phyloP scores from a whole-genome alignment of 148 eudicot genomes.

The Dianthus caryophyllus region DNA sequence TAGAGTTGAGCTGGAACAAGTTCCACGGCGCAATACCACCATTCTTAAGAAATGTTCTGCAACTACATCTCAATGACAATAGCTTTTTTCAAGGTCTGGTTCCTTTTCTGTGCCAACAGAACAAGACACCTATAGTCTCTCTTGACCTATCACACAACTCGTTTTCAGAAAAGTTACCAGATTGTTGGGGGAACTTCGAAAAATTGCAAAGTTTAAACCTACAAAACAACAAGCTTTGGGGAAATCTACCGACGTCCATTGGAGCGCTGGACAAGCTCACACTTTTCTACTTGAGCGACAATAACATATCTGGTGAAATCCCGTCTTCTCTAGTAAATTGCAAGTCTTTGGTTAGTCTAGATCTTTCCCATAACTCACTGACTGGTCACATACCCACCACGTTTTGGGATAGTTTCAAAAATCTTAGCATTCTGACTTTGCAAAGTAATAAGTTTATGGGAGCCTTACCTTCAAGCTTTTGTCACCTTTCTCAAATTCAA shows the following conservation, averaged over 20 bases:
- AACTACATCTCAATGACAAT: conserved; percentile 1
- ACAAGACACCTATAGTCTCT: not conserved
- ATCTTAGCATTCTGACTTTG: no score
- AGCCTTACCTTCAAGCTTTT: no score
- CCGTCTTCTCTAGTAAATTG: conserved; percentile 7
- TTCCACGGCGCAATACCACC: conserved; percentile 19
- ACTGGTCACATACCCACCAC: conserved; percentile 2
- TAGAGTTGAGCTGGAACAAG: conserved; percentile 13
- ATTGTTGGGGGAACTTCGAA: no score
- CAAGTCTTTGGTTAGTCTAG: conserved; percentile 11
- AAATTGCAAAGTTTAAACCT: no score
- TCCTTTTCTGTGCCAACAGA: conserved; percentile 14
- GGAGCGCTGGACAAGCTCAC: not conserved
- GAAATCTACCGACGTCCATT: no score
- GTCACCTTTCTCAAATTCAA: no score
- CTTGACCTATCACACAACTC: conserved; percentile 24
- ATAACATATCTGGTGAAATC: conserved; percentile 13
- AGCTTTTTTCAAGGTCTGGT: conserved; percentile 11
- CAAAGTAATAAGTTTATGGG: no score
- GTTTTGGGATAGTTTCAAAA: no score
- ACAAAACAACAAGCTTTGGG: no score
- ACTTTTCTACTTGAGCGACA: conserved; percentile 10
- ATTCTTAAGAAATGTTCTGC: not conserved
- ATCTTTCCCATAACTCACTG: conserved; percentile 9
- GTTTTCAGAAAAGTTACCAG: conserved; percentile 1